phyloP scores from a whole-genome alignment of 371 early-diverging fungal species.

The Circinella umbellata region DNA sequence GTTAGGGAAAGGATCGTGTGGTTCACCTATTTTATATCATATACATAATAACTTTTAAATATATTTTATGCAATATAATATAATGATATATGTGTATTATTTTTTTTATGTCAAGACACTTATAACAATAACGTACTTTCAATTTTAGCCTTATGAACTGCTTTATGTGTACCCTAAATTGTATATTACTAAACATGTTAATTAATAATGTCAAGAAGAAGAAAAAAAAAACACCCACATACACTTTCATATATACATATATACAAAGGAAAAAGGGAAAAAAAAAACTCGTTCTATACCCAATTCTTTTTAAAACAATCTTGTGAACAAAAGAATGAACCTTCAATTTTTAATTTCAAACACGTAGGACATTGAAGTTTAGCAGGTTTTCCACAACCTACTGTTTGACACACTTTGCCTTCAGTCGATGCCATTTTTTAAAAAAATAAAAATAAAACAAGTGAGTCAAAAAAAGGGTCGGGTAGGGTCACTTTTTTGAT shows the following conservation, averaged over 20 bases:
- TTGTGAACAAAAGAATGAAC: constrained; percentile 87
- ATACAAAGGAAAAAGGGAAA: not conserved
- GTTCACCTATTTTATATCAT: constrained; percentile 33
- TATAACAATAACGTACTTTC: constrained; percentile 27
- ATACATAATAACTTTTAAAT: not conserved
- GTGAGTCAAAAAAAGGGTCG: not conserved
- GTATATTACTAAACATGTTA: too few relatives aligned
- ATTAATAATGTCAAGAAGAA: not conserved
- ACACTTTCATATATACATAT: too few relatives aligned
- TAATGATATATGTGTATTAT: too few relatives aligned
- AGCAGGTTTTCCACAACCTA: constrained; percentile 77
- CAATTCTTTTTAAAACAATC: constrained; percentile 24
- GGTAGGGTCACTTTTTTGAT: too few relatives aligned
- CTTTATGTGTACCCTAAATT: constrained; percentile 17
- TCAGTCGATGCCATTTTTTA: constrained; percentile 9
- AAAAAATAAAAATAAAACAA: not conserved
- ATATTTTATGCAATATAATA: not conserved
- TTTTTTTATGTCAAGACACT: not conserved
- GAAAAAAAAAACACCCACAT: too few relatives aligned
- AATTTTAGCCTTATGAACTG: constrained; percentile 56
- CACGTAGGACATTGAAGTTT: constrained; percentile 91
- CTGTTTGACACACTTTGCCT: constrained; percentile 57
- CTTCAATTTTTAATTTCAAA: constrained; percentile 74
- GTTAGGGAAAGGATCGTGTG: constrained; percentile 53
- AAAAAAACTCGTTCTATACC: constrained; percentile 3